Evolutionary conservation across 148 eudicot species (phyloP).

Genomic region (Rhododendron griersonianum): DNA sequence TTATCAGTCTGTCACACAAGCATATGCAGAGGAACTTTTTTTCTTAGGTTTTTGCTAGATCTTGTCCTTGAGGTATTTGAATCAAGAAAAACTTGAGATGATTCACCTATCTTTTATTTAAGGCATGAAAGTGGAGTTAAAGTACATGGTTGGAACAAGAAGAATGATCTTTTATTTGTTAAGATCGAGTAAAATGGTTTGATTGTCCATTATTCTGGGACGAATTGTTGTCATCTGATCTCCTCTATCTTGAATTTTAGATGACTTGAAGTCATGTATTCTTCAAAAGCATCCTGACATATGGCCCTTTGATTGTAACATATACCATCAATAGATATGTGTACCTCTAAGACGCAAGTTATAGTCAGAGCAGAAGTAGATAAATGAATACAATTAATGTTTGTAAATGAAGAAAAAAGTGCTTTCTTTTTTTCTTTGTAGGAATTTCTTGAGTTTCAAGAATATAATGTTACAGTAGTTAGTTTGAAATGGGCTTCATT

Average conservation of each 20-base stretch:
- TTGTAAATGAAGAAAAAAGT: neutral
- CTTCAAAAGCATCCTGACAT: neutral
- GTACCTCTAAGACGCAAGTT: neutral
- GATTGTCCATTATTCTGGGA: neutral
- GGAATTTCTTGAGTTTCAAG: neutral
- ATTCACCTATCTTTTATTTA: neutral
- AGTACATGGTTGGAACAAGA: neutral
- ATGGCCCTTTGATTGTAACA: neutral
- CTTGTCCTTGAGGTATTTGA: neutral
- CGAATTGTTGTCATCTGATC: neutral
- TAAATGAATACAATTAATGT: neutral
- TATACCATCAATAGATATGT: neutral
- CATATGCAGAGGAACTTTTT: neutral
- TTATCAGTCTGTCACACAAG: neutral
- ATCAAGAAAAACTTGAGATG: neutral
- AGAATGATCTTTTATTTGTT: neutral
- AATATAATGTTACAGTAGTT: neutral
- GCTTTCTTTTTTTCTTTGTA: neutral
- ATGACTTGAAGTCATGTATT: neutral
- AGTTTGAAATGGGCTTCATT: neutral
- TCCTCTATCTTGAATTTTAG: neutral
- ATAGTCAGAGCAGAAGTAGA: neutral
- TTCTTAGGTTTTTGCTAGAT: neutral
- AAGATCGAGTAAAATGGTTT: neutral
- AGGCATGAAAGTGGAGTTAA: neutral